Conservation (phyloP, 306 rosid species). For the Trifolium pratense region DNA sequence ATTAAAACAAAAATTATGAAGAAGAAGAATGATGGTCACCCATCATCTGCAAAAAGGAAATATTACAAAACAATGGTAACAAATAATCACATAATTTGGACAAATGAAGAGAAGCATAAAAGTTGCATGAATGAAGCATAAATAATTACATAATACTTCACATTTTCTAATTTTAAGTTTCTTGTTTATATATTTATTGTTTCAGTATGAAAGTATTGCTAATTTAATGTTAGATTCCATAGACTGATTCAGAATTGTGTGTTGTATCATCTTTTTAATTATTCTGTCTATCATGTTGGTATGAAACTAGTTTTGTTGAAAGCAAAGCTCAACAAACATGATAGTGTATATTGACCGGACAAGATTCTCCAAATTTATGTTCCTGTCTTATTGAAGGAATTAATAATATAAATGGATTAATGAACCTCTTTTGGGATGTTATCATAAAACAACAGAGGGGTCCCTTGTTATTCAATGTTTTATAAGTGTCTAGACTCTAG, state of each 20-base stretch:
- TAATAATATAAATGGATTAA: background rate
- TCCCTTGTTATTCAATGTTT: too few relatives aligned
- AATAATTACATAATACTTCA: background rate
- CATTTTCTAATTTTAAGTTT: background rate
- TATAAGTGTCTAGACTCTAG: background rate
- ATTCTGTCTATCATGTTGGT: background rate
- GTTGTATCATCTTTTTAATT: background rate
- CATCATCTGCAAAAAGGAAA: too few relatives aligned
- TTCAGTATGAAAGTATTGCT: background rate
- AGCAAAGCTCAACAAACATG: background rate
- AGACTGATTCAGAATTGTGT: background rate
- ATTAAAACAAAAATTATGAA: too few relatives aligned
- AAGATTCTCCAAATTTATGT: background rate
- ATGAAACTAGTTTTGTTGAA: background rate
- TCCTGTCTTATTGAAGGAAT: background rate
- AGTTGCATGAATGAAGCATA: too few relatives aligned
- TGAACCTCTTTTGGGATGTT: background rate
- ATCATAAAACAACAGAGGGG: background rate
- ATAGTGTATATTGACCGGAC: background rate
- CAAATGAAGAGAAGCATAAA: too few relatives aligned
- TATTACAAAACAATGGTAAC: too few relatives aligned
- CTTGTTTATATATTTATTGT: background rate
- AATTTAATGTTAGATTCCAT: constrained; percentile 2
- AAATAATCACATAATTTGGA: too few relatives aligned
- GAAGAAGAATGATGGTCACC: too few relatives aligned